Base-by-base conservation (phyloP, 2,329 filamentous ascomycete genomes). In the Pseudopyricularia javanii region DNA sequence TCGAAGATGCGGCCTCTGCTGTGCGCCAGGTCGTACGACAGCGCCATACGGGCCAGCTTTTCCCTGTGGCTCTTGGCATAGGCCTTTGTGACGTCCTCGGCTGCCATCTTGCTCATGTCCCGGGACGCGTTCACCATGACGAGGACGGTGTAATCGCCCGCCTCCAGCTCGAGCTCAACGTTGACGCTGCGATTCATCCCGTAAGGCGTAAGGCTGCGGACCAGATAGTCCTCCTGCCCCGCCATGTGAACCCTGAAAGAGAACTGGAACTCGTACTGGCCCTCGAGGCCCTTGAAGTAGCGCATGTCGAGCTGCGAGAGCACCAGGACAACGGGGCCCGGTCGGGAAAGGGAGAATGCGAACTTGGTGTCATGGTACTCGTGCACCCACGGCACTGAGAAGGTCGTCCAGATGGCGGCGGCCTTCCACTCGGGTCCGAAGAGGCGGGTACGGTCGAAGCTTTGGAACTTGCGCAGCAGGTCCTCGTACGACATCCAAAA, bases 401-500 rank as follows among this genome's bases (percentile, higher is more conserved):
- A 73, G 2, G 77, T 78, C 49, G 82, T 78, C 80, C 79, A 84
- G 54, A 75, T 74, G 52, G 79, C 75, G 15, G 73, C 75, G 50
- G 76, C 73, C 45, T 74, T 71, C 81, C 80, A 85, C 55, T 78
- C 72, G 2, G 68, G 63, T 20, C 80, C 75, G 63, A 84, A 84
- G 17, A 85, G 73, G 1, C 80, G 72, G 0, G 81, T 84, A 14
- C 80, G 73, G 59, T 84, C 79, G 52, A 84, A 76, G 57, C 75
- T 73, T 49, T 76, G 74, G 59, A 79, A 84, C 59, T 83, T 83
- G 56, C 75, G 74, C 12, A 84, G 72, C 51, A 85, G 69, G 58
- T 84, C 80, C 50, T 78, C 71, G 59, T 81, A 83, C 2, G 76
- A 73, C 54, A 83, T 82, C 79, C 79, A 83, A 59, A 83, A 83